Conservation (phyloP, 768 basidiomycete genomes). For the Agrocybe chaxingu region DNA sequence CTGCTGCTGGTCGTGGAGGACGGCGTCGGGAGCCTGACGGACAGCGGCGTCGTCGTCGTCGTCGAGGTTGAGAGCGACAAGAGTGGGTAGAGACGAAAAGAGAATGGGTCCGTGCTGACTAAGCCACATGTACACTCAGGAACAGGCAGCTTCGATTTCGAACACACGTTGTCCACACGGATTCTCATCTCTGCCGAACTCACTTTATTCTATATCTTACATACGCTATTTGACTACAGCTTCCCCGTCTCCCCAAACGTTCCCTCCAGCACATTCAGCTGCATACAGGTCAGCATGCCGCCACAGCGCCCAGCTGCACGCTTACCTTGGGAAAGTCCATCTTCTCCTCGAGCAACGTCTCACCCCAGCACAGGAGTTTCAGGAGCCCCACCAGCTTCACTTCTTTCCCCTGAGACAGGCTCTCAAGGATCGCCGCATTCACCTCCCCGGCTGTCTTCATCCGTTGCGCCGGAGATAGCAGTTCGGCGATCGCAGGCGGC, state of each 20-base stretch:
- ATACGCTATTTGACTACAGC: conserved; percentile 7
- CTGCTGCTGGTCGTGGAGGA: too few species aligned
- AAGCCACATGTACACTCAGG: conserved; percentile 14
- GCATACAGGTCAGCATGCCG: conserved; percentile 13
- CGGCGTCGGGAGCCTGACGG: conserved; percentile 13
- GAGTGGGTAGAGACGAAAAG: conserved; percentile 8
- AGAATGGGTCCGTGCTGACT: conserved; percentile 25
- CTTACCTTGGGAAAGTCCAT: conserved; percentile 79
- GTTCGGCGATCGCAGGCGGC: conserved; percentile 68
- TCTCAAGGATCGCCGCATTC: conserved; percentile 93
- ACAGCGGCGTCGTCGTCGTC: conserved; percentile 6
- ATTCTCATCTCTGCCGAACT: conserved; percentile 7
- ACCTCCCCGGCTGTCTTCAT: conserved; percentile 95
- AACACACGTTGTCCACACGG: conserved; percentile 20
- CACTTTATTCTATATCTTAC: conserved; percentile 18
- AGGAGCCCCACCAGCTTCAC: conserved; percentile 84
- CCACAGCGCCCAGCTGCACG: conserved; percentile 2
- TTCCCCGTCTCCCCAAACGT: conserved; percentile 17
- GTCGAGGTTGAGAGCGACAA: conserved; percentile 8
- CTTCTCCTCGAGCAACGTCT: conserved; percentile 70
- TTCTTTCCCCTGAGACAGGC: conserved; percentile 87
- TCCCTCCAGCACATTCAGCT: conserved; percentile 30
- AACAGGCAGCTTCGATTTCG: conserved; percentile 12
- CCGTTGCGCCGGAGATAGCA: conserved; percentile 83
- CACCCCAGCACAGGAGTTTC: conserved; percentile 87